phyloP scores from a whole-genome alignment of 2,329 filamentous ascomycete species.

The Apiospora rasikravindrae region DNA sequence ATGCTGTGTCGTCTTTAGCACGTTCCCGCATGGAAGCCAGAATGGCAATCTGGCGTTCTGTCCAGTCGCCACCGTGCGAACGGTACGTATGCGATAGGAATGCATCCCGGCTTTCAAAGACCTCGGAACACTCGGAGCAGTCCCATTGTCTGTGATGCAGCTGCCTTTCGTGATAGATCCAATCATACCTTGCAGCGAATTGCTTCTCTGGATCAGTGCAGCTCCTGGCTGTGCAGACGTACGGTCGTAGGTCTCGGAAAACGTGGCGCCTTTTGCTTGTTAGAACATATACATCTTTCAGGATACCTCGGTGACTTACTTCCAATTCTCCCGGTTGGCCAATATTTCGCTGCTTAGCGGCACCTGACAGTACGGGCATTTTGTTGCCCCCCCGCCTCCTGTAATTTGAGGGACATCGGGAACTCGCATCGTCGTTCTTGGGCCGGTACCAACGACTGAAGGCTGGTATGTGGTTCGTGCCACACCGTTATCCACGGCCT shows the following conservation, averaged over 20 bases:
- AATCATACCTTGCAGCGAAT: too few relatives aligned
- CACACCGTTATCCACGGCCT: neutral
- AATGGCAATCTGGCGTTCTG: too few relatives aligned
- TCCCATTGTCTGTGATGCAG: too few relatives aligned
- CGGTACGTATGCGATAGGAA: too few relatives aligned
- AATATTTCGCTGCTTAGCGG: neutral
- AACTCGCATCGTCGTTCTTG: neutral
- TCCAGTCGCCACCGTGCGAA: too few relatives aligned
- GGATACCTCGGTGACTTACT: neutral
- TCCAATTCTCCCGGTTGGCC: neutral
- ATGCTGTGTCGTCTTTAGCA: too few relatives aligned
- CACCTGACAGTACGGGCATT: neutral
- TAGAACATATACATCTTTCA: neutral
- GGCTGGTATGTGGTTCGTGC: neutral
- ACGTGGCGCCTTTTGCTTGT: neutral
- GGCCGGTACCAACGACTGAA: neutral
- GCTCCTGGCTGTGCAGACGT: neutral
- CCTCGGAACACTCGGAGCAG: too few relatives aligned
- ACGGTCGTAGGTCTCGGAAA: neutral
- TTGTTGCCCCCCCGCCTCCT: neutral
- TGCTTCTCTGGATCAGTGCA: too few relatives aligned
- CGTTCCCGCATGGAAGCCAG: too few relatives aligned
- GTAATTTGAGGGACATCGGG: neutral
- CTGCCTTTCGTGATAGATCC: too few relatives aligned
- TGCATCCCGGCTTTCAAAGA: too few relatives aligned